Base-by-base conservation (phyloP, 345 rosid species). In the Eucalyptus pauciflora region DNA sequence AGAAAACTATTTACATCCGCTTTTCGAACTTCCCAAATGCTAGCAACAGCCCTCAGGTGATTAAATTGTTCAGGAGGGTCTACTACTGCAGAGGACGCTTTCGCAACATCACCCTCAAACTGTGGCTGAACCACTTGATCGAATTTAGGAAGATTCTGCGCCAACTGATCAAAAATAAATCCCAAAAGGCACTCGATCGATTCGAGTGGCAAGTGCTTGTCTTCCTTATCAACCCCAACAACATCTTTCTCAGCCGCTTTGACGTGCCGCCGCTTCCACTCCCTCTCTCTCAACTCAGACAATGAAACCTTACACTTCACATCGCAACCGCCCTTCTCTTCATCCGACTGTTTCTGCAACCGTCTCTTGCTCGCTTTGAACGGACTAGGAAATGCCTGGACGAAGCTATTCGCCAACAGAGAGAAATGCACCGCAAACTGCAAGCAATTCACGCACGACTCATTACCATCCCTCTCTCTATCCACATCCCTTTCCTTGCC, bases 11-110 rank as follows among this genome's bases (percentile, higher is more conserved):
- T 95, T 10, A 98, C 93, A 43, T 96, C 94, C 13, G 94, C 92
- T 87, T 95, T 98, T 91, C 94, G 93, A 90, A 96, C 96, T 90
- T 98, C 98, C 96, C 96, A 98, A 69, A 96, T 91, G 90, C 91
- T 94, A 88, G 92, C 90, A 58, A 96, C 88, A 81, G 92, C 91
- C 89, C 86, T 93, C 46, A 94, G 92, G 89, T 89, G 91, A 91
- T 94, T 95, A 93, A 91, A 93, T 22, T 90, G 94, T 87, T 91
- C 89, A 43, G 89, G 22, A 80, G 88, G 87, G 51, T 85, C 86
- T 13, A 89, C 86, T 13, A 89, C 86, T 69, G 89, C 87, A 60
- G 92, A 62, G 46, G 94, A 90, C 86, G 86, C 89, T 88, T 86
- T 89, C 85, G 88, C 88, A 86, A 71, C 91, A 69, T n/a, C 88